A percentile compares a stretch with the other conserved stretches of the same genome.
Evolutionary conservation across 202 grass and related monocot genomes (phyloP).

Genomic region (Thinopyrum obtusiflorum): DNA sequence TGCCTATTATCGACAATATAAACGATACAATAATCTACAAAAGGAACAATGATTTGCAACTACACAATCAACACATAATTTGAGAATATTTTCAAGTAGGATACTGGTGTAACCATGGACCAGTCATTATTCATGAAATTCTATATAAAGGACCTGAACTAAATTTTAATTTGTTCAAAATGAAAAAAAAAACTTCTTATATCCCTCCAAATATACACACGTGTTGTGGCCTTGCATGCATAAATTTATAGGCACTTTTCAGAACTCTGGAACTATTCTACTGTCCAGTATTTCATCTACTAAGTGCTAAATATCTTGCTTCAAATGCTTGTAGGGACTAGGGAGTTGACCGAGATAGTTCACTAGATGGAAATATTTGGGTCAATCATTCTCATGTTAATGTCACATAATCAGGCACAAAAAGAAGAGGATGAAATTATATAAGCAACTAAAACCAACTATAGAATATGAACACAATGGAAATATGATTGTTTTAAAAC

Average conservation of each 20-base stretch:
- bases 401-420: neutral
- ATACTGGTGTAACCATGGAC: neutral
- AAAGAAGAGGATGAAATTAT: neutral
- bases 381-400: slow-evolving; percentile 8
- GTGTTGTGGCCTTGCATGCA: neutral
- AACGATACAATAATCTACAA: neutral
- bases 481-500: neutral
- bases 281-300: neutral
- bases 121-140: slow-evolving; percentile 3
- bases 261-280: neutral
- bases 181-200: neutral
- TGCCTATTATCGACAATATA: neutral
- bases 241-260: neutral
- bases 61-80: neutral
- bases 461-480: neutral
- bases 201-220: neutral
- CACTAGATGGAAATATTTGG: slow-evolving; percentile 5
- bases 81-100: neutral
- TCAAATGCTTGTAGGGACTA: slow-evolving; percentile 7
- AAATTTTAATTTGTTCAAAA: neutral
- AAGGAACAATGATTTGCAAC: neutral
- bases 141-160: neutral
- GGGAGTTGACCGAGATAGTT: neutral
- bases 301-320: neutral
- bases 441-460: neutral